Evolutionary conservation across 2,329 filamentous ascomycete genomes (phyloP), one percentile per base, ranked within the genome.

Genomic region (Calonectria hawksworthii): DNA sequence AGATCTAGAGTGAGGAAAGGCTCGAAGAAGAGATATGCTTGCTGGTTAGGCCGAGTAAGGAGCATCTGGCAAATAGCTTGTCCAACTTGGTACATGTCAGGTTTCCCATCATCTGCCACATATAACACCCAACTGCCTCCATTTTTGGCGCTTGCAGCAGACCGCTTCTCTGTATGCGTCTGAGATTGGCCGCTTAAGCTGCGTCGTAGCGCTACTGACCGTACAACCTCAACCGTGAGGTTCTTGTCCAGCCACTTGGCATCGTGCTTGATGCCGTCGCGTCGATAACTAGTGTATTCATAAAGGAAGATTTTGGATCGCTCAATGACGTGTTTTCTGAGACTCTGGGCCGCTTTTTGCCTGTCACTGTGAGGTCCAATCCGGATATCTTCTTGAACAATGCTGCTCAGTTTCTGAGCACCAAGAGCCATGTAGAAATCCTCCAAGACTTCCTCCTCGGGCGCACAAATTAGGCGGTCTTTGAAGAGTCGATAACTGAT

Each of bases 71-170:
- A 95, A 61, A 99, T 89, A 32, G 95, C 95, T 80, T 96, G 94
- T 72, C 95, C 97, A 77, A 99, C 93, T 86, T 99, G 96, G 83
- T 98, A 99, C 82, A 98, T 92, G 82, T 99, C 96, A 36, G 92
- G 94, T 74, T 91, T 91, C 1, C 88, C 85, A 36, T 89, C 90
- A 13, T 93, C 91, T 4, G 94, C 93, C 47, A 99, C 92, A 81
- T 94, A 98, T n/a, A 99, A 86, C 6, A 92, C 90, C 83, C 91
- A 93, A 21, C 91, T 89, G 23, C 86, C 86, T 21, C 86, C 86
- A 30, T 84, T 88, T 67, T 89, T 88, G 56, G 90, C 86, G 51
- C 91, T 92, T 44, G 93, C 94, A 30, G 94, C 96, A 23, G 93
- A 95, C 81, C 93, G 90, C 82, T 93, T 95, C 85, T 95, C 94